Base-by-base conservation (phyloP, 306 rosid species). In the Sicyos edulis region DNA sequence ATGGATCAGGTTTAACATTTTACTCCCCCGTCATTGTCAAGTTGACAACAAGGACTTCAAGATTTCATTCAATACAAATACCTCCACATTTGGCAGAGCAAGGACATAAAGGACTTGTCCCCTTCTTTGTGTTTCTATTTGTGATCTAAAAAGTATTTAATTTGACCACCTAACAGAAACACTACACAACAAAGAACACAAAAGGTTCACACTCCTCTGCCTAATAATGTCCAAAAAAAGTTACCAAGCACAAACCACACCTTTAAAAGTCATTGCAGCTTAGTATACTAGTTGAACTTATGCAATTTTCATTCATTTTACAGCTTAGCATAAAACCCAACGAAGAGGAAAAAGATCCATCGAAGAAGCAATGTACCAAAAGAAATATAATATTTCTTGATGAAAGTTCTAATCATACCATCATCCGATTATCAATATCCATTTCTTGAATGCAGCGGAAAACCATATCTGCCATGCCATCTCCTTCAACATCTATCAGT, bases 381-480 rank as follows among this genome's bases (percentile, higher is more conserved):
- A 21, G 56, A 22, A 68, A 68, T 17, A 42, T 44, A 5, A 16
- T 37, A 40, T 45, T 45, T 45, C 55, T 49, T 14, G 34, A 62
- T 19, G 26, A 79, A 22, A 71, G 29, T 60, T 45, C 81, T 65
- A 58, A 63, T 74, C 70, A 17, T 84, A 95, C 99, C 99, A 86
- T 85, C 99, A 95, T 95, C 54, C 99, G 86, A 59, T 95, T 95
- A 87, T 95, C 99, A 76, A 95, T 95, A 85, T 91, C 99, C 97
- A 95, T 91, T 85, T 95, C 97, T 82, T 95, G 99, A 77, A 95
- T 95, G 85, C 97, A 95, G 80, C 86, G 96, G 78, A 95, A 95
- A 34, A 95, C 99, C 99, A 95, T 95, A 85, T 95, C 99, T 64
- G 99, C 99, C 92, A 95, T 95, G 80, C 99, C 99, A 85, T 95